Evolutionary conservation across 179 eudicot species (phyloP), one percentile per base, ranked within the genome.

Genomic region (Spinacia oleracea): DNA sequence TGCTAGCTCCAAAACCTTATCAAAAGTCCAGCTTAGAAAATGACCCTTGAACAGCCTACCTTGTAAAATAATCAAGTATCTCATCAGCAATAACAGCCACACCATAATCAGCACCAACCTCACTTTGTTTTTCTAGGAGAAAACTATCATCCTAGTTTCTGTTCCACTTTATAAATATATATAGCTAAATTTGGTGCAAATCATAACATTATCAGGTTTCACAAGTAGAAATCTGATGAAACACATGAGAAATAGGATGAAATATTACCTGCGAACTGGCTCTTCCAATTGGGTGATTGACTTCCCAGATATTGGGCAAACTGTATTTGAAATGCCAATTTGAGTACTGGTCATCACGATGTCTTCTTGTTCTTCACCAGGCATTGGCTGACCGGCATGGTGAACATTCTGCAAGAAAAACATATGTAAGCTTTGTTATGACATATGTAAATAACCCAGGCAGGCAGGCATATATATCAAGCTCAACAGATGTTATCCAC

Each of bases 331-430:
- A 82, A 91, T 78, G 76, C 77, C 88, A 73, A 80, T 76, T 80
- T 93, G 90, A 58, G 97, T 91, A 81, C 91, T 88, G 46, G 96
- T 93, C 92, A 95, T 88, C 80, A 95, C 88, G 46, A 95, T 83
- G 78, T 93, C 98, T 81, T 91, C 98, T 81, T 93, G 88, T 84
- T 95, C 98, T 71, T 95, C 98, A 63, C 98, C 98, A 20, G 98
- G 98, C 98, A 95, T 89, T 34, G 91, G 93, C 87, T 93, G 91
- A 65, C 98, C 98, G 10, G 86, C 83, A 84, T 95, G 97, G 85
- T 93, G 95, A 84, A 93, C 97, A 78, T 89, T 87, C 98, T 93
- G 84, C 84, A 83, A 79, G 70, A 82, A 32, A 75, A 76, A 45
- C 73, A 65, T 48, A 55, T 67, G 58, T 62, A 73, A 65, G 31